Evolutionary conservation across 2,329 filamentous ascomycete species (phyloP).

Genomic region (Cordyceps tenuipes): DNA sequence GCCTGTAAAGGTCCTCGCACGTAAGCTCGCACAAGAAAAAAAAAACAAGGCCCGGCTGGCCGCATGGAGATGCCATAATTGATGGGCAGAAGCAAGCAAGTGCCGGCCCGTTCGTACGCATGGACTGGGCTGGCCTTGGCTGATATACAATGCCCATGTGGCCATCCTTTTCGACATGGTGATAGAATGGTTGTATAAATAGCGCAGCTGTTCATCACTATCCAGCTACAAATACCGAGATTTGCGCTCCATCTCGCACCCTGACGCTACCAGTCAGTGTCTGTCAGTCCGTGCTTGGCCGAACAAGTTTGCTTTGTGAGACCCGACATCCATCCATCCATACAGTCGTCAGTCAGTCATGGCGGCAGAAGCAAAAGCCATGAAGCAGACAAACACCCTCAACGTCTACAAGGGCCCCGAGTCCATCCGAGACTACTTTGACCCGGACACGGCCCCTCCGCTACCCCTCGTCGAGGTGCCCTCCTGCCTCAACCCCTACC

Average conservation of each 20-base stretch:
- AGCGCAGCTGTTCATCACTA: background rate
- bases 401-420: conserved; percentile 53
- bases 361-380: background rate
- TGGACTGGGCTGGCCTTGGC: background rate
- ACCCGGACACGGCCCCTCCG: conserved; percentile 49
- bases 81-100: background rate
- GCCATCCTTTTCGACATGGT: background rate
- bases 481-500: conserved; percentile 46
- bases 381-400: conserved; percentile 20
- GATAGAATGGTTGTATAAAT: background rate
- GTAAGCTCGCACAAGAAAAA: background rate
- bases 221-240: background rate
- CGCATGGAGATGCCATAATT: conserved; percentile 1
- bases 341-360: background rate
- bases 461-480: conserved; percentile 56
- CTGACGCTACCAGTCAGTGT: background rate
- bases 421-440: conserved; percentile 49
- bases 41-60: background rate
- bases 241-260: background rate
- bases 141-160: background rate
- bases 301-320: background rate
- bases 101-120: background rate
- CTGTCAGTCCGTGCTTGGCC: no score
- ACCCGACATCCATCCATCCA: no score
- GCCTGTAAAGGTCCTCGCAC: background rate